Evolutionary conservation across 345 rosid species (phyloP).

Genomic region (Trapa bicornis): DNA sequence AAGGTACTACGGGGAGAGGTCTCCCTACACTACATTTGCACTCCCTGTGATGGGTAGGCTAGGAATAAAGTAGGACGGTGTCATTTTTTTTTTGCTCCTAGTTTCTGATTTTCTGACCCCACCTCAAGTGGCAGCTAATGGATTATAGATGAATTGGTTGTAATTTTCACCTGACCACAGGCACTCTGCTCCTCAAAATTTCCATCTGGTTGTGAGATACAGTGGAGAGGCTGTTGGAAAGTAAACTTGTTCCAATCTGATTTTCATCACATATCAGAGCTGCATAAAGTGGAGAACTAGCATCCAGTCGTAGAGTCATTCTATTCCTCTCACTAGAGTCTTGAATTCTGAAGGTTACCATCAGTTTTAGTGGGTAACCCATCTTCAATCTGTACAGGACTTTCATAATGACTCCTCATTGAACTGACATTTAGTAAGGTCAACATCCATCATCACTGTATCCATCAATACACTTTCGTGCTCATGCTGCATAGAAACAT

Average conservation of each 20-base stretch:
- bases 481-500: conserved; percentile 17
- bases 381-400: not conserved
- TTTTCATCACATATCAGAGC: not conserved
- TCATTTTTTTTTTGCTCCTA: not conserved
- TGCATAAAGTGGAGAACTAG: not conserved
- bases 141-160: not conserved
- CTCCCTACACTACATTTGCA: no score
- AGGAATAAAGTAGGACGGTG: not conserved
- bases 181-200: not conserved
- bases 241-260: not conserved
- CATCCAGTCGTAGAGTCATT: not conserved
- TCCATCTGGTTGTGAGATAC: not conserved
- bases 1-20: not conserved
- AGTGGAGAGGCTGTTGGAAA: no score
- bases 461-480: conserved; percentile 11
- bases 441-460: conserved; percentile 11
- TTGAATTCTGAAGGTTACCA: not conserved
- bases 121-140: not conserved
- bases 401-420: not conserved
- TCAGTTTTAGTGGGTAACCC: not conserved
- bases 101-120: not conserved
- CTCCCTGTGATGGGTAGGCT: not conserved
- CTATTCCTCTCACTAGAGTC: not conserved
- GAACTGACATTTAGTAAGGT: not conserved
- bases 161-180: not conserved